These are phyloP conservation scores for Ophiostoma australiae DNA, from an alignment of 2,329 filamentous ascomycete species.

Conservation along the genomic window DNA sequence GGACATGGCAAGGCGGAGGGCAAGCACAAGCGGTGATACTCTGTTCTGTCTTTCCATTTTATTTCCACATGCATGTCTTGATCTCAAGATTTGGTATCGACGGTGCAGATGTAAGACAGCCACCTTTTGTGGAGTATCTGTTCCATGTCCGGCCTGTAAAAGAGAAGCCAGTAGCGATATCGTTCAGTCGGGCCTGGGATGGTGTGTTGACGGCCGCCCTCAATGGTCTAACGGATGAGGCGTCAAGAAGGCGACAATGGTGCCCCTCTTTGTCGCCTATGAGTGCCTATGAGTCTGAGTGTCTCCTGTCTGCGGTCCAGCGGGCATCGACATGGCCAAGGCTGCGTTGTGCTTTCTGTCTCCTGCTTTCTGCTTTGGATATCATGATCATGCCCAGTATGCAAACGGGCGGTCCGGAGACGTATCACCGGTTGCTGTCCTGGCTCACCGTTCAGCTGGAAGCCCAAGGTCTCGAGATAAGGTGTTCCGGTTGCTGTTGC, in stretches of 20 bases:
- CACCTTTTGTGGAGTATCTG: constrained; percentile 1
- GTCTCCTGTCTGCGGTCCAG: background rate
- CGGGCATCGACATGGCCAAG: background rate
- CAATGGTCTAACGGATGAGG: background rate
- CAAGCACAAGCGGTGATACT: background rate
- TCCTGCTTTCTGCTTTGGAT: background rate
- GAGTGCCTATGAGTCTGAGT: background rate
- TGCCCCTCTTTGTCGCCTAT: background rate
- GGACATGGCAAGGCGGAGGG: background rate
- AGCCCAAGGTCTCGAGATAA: background rate
- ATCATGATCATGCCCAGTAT: background rate
- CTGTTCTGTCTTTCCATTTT: background rate
- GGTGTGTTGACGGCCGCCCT: background rate
- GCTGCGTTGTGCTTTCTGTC: background rate
- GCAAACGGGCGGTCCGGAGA: background rate
- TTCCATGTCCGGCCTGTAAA: background rate
- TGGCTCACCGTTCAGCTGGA: background rate
- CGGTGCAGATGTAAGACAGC: background rate
- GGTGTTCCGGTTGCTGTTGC: background rate
- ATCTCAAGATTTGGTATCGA: background rate
- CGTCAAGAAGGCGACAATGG: background rate
- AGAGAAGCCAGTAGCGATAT: background rate
- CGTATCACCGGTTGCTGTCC: background rate
- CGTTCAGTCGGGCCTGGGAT: constrained; percentile 1
- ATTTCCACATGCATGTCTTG: background rate